A percentile compares a stretch with the other conserved stretches of the same genome.
phyloP scores from a whole-genome alignment of 805 yeast species.

The Sugiyamaella smithiae region DNA sequence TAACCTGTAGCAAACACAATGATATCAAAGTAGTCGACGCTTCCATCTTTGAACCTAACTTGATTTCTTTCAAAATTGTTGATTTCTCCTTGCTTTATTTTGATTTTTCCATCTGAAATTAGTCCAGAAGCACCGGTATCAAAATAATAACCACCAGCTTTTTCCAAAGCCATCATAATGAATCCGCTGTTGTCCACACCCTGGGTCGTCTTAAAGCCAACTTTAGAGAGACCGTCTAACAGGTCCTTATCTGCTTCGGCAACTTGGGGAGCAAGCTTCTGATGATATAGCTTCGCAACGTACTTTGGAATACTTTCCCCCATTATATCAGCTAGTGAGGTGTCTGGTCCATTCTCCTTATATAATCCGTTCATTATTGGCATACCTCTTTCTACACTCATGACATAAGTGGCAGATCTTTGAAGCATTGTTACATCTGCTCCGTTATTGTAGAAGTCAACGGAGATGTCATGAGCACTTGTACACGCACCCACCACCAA shows the following conservation, averaged over 20 bases:
- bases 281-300: slow-evolving; percentile 38
- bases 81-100: slow-evolving; percentile 39
- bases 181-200: slow-evolving; percentile 47
- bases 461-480: slow-evolving; percentile 47
- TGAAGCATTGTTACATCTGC: slow-evolving; percentile 45
- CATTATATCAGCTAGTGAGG: slow-evolving; percentile 41
- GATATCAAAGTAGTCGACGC: slow-evolving; percentile 35
- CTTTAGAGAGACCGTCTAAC: slow-evolving; percentile 34
- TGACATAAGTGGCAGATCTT: slow-evolving; percentile 45
- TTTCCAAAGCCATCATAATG: slow-evolving; percentile 39
- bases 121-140: slow-evolving; percentile 45
- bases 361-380: slow-evolving; percentile 32
- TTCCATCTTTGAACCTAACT: slow-evolving; percentile 42
- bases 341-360: slow-evolving; percentile 39
- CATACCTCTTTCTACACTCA: slow-evolving; percentile 39
- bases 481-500: slow-evolving; percentile 47
- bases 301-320: slow-evolving; percentile 38
- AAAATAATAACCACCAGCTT: slow-evolving; percentile 48
- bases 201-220: slow-evolving; percentile 42
- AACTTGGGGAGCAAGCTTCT: slow-evolving; percentile 34
- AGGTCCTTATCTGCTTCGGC: slow-evolving; percentile 33
- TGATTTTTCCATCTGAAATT: slow-evolving; percentile 41
- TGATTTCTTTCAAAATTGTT: slow-evolving; percentile 38
- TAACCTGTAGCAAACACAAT: slow-evolving; percentile 48
- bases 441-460: slow-evolving; percentile 46